Base-by-base conservation (phyloP, 768 basidiomycete species). In the Piloderma croceum region DNA sequence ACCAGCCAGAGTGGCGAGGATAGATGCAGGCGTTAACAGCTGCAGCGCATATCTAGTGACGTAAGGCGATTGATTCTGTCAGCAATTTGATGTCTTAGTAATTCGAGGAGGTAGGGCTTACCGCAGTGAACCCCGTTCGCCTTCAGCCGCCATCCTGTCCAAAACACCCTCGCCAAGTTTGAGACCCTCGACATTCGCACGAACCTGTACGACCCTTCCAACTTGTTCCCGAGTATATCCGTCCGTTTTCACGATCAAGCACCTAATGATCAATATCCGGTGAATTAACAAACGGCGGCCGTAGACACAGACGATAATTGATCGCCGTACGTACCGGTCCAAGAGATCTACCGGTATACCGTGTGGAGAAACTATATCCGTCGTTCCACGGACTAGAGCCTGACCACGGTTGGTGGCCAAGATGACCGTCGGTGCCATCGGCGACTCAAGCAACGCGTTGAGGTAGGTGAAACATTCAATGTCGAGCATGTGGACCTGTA, bases 381-480 rank as follows among this genome's bases (percentile, higher is more conserved):
- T 82, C 5, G 96, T 97, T 5, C 96, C 96, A 23, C 94, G 80
- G 38, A 99, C 91, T 6, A 91, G 77, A 2, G 89, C 76, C 49
- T 91, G 84, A 3, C 94, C 96, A 17, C 96, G 78, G 59, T 99
- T 99, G 19, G 94, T 96, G 3, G 96, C 96, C 46, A 98, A 73
- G 51, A 99, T 87, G 20, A 99, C 94, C 4, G 96, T 96, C 1
- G 96, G 96, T 3, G 96, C 92, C 82, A 99, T 90, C 3, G 89
- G 81, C 0, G 91, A 92, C 63, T 98, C 96, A 34, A 99, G 76
- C 7, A 97, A 76, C 9, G 91, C 83, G 62, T 98, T 98, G 25
- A 99, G 77, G 65, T 94, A 99, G 4, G 96, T 97, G 70, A 98
- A 99, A 62, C 93, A 97, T 61, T 99, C 96, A 54, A 98, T 93